Conservation (phyloP, 2,329 filamentous ascomycete genomes). For the Microsporum audouinii region DNA sequence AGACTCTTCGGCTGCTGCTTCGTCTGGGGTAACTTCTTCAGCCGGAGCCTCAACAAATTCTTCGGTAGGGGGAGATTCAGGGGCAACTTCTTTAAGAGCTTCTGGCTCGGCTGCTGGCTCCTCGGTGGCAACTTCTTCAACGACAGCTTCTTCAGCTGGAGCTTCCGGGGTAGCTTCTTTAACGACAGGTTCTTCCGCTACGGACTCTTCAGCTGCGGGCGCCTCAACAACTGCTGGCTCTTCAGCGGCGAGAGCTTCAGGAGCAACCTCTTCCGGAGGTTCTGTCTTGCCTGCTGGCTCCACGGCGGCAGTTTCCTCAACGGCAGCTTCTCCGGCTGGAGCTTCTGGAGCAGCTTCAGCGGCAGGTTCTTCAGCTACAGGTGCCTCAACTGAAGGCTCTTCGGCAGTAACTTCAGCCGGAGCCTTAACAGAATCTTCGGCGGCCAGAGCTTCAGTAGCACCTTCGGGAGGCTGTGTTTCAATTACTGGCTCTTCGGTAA, state of each 20-base stretch:
- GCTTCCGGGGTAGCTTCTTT: too few relatives aligned
- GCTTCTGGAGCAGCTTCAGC: too few relatives aligned
- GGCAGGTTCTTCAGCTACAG: constrained; percentile 7
- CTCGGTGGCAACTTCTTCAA: not conserved
- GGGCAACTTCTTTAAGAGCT: constrained; percentile 7
- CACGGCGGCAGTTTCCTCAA: not conserved
- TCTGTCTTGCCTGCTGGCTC: not conserved
- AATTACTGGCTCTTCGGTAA: constrained; percentile 11
- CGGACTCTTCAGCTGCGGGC: constrained; percentile 11
- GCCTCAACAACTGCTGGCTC: constrained; percentile 9
- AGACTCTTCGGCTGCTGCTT: too few relatives aligned
- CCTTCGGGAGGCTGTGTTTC: constrained; percentile 11
- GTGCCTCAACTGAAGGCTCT: constrained; percentile 11
- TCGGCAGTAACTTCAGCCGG: constrained; percentile 14
- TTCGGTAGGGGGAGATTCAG: constrained; percentile 4
- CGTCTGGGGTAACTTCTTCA: too few relatives aligned
- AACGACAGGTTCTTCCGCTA: constrained; percentile 5
- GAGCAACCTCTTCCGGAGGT: constrained; percentile 7
- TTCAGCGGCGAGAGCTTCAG: constrained; percentile 5
- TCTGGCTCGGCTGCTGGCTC: not conserved
- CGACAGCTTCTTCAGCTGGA: not conserved
- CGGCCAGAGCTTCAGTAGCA: constrained; percentile 13
- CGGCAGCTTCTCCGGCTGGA: not conserved
- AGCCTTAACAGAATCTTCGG: constrained; percentile 12
- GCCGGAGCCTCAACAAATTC: constrained; percentile 6